Evolutionary conservation across 345 rosid genomes (phyloP).

Genomic region (Triadica sebifera): DNA sequence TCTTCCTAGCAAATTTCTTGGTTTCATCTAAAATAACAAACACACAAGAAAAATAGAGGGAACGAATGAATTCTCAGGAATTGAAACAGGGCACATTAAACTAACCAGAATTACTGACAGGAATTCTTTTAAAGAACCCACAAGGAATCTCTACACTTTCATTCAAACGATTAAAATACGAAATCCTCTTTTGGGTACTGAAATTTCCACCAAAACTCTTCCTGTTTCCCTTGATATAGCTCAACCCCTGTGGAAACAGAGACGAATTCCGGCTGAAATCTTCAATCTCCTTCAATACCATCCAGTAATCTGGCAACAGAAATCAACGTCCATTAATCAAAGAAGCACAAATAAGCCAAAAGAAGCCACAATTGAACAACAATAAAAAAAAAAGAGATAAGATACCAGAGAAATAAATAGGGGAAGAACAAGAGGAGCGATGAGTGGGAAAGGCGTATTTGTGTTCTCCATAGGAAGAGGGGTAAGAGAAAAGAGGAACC

Average conservation of each 20-base stretch:
- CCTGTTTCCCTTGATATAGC: slow-evolving; percentile 48
- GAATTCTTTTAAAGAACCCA: slow-evolving; percentile 68
- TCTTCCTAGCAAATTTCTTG: neutral
- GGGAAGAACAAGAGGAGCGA: slow-evolving; percentile 65
- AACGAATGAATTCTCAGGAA: neutral
- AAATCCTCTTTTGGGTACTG: slow-evolving; percentile 45
- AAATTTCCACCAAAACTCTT: slow-evolving; percentile 72
- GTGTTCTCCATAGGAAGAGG: slow-evolving; percentile 76
- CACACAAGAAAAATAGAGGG: neutral
- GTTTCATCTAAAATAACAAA: neutral
- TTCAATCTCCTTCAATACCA: slow-evolving; percentile 48
- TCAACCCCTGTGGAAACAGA: slow-evolving; percentile 33
- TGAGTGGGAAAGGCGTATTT: slow-evolving; percentile 75
- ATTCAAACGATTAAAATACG: slow-evolving; percentile 48
- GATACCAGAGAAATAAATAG: slow-evolving; percentile 65
- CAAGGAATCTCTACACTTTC: slow-evolving; percentile 57
- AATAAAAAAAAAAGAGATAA: neutral
- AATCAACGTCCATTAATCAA: slow-evolving; percentile 13
- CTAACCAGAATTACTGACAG: slow-evolving; percentile 62
- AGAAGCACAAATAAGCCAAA: neutral
- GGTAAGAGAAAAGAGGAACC: slow-evolving; percentile 65
- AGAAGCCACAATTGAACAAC: neutral
- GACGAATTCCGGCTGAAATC: slow-evolving; percentile 38
- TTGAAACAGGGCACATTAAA: neutral
- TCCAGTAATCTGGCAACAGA: slow-evolving; percentile 52